Base-by-base conservation (phyloP, 129 eudicot species). In the Cynara cardunculus region DNA sequence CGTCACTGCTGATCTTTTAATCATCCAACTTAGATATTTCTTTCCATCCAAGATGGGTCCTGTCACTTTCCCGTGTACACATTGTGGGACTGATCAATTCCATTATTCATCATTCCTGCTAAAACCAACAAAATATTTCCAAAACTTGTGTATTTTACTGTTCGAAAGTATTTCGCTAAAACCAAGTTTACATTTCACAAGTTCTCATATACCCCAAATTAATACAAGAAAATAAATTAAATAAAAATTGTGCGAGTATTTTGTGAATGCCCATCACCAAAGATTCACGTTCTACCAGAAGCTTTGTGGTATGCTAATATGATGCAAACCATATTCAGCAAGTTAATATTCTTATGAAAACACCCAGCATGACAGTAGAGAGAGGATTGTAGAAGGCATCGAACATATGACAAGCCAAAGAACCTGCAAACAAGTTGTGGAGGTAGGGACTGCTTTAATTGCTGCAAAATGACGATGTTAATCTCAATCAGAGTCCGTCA, bases 401-500 rank as follows among this genome's bases (percentile, higher is more conserved):
- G 30, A 9, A 3, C 22, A 78, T 8, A 78, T 14, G 81, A 77
- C 81, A 77, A 77, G n/a, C 59, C 31, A 41, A 31, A 66, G 30
- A 69, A 41, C 28, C 14, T 39, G 24, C 39, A 7, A 27, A 28
- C 46, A 78, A 78, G 26, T 69, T 69, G 69, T 49, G 75, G 70
- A 41, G 68, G 71, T 78, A 46, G 75, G n/a, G 75, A 78, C 53
- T 69, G 32, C n/a, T 46, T 69, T 68, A 66, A 78, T 26, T 3
- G 14, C 69, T 78, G 76, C 69, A 69, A 69, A 78, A 28, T 46
- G 34, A 69, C 21, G 11, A 79, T n/a, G 18, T 46, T 69, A 69
- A 44, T 28, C 25, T 79, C 32, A 31, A 28, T 53, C 46, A 78
- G 74, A 67, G 44, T 46, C 30, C 56, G 22, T 24, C 18, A 64